Percentiles rank a stretch among this genome's conserved stretches.
Evolutionary conservation across 1,284 basidiomycete genomes (phyloP).

Genomic region (Cryptococcus depauperatus): DNA sequence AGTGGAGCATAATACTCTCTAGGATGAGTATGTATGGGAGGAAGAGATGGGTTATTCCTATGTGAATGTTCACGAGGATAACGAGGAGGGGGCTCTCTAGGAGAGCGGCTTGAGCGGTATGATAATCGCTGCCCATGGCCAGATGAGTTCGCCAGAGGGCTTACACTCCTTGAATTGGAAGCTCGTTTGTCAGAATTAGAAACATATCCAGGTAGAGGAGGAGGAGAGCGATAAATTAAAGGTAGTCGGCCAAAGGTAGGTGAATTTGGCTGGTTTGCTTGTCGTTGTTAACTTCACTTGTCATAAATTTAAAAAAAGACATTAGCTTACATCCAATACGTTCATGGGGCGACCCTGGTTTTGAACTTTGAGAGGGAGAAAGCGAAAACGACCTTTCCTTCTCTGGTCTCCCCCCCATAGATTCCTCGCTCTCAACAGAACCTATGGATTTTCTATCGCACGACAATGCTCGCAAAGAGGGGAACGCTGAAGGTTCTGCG

Average conservation of each 20-base stretch:
- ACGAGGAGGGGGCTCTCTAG: neutral
- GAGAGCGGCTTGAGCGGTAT: neutral
- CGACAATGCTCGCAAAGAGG: neutral
- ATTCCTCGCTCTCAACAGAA: neutral
- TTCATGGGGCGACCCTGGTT: neutral
- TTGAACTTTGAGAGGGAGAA: neutral
- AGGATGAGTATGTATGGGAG: neutral
- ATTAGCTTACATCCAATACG: neutral
- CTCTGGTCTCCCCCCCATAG: neutral
- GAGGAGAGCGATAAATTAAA: neutral
- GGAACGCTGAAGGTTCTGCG: neutral
- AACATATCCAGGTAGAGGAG: neutral
- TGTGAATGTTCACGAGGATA: neutral
- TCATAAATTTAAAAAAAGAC: neutral
- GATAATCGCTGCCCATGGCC: neutral
- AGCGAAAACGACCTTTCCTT: neutral
- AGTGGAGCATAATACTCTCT: neutral
- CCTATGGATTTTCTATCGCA: neutral
- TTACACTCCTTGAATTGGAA: neutral
- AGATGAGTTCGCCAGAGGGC: neutral
- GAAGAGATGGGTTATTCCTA: neutral
- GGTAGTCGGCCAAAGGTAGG: neutral
- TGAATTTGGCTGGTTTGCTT: neutral
- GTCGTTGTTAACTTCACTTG: neutral
- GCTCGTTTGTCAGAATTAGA: neutral